A percentile compares a stretch with the other conserved stretches of the same genome.
Evolutionary conservation across 306 rosid genomes (phyloP).

Genomic region (Quercus glauca): DNA sequence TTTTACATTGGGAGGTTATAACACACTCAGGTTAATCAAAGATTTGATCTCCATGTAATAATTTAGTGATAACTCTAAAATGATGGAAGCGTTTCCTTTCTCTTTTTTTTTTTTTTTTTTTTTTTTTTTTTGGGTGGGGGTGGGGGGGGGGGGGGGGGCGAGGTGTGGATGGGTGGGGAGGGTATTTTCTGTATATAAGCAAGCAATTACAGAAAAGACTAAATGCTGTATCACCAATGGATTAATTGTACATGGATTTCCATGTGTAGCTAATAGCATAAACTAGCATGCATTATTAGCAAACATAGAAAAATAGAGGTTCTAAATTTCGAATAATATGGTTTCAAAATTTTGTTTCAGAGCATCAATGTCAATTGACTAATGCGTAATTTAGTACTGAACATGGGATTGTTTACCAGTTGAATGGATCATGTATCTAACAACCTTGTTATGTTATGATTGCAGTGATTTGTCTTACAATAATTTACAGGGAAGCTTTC

Average conservation of each 20-base stretch:
- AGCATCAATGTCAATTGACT: background rate
- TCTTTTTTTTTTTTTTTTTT: no score
- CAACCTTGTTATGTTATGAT: slow-evolving; percentile 16
- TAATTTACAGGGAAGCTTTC: slow-evolving; percentile 61
- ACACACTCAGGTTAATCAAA: background rate
- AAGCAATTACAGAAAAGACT: background rate
- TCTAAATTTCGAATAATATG: background rate
- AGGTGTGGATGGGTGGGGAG: no score
- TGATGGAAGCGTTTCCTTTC: background rate
- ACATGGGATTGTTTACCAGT: background rate
- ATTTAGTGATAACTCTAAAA: background rate
- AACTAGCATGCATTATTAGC: background rate
- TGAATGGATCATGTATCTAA: background rate
- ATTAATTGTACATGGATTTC: background rate
- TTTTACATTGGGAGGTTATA: background rate
- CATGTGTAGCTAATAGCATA: background rate
- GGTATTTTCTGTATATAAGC: background rate
- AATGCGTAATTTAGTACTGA: background rate
- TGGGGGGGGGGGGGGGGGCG: no score
- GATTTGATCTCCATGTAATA: background rate
- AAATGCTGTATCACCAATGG: background rate
- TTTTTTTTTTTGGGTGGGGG: no score
- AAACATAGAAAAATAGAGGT: background rate
- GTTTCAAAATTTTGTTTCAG: background rate
- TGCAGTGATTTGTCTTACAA: slow-evolving; percentile 90